Evolutionary conservation across 2,329 filamentous ascomycete species (phyloP), one percentile per base, ranked within the genome.

Genomic region (Cyanodermella asteris): DNA sequence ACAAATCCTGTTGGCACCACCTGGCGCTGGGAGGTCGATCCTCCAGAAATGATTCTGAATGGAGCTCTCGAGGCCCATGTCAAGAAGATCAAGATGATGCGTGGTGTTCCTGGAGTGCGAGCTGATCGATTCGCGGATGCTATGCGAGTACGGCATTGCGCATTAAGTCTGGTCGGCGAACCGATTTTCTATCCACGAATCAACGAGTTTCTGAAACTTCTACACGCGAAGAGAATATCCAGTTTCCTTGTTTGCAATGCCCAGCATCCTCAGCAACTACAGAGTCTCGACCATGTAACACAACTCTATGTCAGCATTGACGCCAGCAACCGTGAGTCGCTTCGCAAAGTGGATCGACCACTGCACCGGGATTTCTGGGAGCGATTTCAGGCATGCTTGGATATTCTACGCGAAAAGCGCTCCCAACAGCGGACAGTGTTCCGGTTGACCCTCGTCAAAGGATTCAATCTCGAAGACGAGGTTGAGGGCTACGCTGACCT

Each of bases 131-230:
- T 91, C 42, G 69, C 73, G 5, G 87, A 94, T 53, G 84, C 82
- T 0, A 80, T 93, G 72, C 64, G 70, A 20, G 91, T 97, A 38
- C 65, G 80, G 1, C 84, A 97, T 50, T 97, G 84, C 46, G 87
- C 87, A 0, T 56, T 97, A 22, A 80, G 71, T 35, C 60, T 97
- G 7, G 87, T 97, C 13, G 84, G 87, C 37, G 84, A 97, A 49
- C 84, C 84, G n/a, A 93, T 93, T 38, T 94, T 94, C 54, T 94
- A 94, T 47, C 87, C 87, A 7, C 72, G 91, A 42, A 94, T 94
- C 58, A 93, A 97, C 49, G 74, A 82, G 42, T 82, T 94, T 41
- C 57, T 90, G 1, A 61, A 55, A 7, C 65, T 94, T 59, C 60
- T 97, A 35, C 84, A 94, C 51, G 55, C 49, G 8, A 76, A 91